Evolutionary conservation across 305 asterid genomes (phyloP).

Genomic region (Solanum chacoense): DNA sequence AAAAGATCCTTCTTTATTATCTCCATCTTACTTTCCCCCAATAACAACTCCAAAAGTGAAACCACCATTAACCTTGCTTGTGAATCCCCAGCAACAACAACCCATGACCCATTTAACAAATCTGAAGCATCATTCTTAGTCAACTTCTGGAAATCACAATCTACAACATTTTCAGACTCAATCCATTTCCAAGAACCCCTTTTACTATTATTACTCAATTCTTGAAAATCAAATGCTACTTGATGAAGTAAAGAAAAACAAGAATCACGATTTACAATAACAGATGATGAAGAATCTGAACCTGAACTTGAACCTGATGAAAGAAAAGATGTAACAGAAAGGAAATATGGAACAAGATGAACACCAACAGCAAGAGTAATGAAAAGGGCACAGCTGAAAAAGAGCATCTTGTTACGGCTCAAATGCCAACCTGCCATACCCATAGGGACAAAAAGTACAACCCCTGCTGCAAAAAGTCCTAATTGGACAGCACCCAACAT

Average conservation of each 20-base stretch:
- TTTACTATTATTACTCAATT: slow-evolving; percentile 13
- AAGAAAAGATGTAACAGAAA: slow-evolving; percentile 38
- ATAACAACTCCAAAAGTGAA: slow-evolving; percentile 56
- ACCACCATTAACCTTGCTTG: slow-evolving; percentile 77
- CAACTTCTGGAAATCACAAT: slow-evolving; percentile 72
- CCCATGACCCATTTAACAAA: slow-evolving; percentile 93
- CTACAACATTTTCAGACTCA: slow-evolving; percentile 25
- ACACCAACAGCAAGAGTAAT: slow-evolving; percentile 91
- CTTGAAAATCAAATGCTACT: slow-evolving; percentile 15
- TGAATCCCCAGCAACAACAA: slow-evolving; percentile 85
- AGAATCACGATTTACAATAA: slow-evolving; percentile 33
- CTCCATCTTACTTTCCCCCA: slow-evolving; percentile 50
- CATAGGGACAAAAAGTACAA: slow-evolving; percentile 85
- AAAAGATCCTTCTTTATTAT: slow-evolving; percentile 55
- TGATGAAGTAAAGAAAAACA: slow-evolving; percentile 61
- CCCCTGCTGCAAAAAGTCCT: slow-evolving; percentile 80
- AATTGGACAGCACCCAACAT: slow-evolving; percentile 89
- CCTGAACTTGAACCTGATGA: slow-evolving; percentile 4
- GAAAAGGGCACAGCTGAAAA: slow-evolving; percentile 94
- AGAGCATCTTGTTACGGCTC: slow-evolving; percentile 87
- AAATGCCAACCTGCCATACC: slow-evolving; percentile 99
- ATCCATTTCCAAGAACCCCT: slow-evolving; percentile 68
- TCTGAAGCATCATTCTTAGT: slow-evolving; percentile 57
- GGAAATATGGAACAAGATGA: slow-evolving; percentile 79
- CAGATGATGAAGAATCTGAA: slow-evolving; percentile 1